Conservation (phyloP, 805 yeast genomes). For the Candida golubevii region DNA sequence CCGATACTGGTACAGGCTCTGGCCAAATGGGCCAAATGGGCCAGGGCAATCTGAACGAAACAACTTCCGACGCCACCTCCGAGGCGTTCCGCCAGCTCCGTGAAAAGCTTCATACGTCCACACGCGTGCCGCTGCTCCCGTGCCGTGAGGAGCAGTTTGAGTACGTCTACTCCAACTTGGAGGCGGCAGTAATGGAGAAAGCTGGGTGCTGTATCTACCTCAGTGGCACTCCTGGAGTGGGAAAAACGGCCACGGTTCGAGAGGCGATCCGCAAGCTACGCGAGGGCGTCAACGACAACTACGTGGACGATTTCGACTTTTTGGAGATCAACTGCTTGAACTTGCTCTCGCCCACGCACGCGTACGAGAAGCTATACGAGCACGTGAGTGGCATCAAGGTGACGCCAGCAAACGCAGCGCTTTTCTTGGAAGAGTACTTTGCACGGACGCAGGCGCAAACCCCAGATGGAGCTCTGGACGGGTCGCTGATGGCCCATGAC, state of each 20-base stretch:
- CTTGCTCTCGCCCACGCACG: constrained; percentile 68
- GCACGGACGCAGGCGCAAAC: constrained; percentile 16
- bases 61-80: constrained; percentile 16
- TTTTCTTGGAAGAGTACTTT: constrained; percentile 69
- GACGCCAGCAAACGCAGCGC: constrained; percentile 60
- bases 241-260: constrained; percentile 89
- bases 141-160: constrained; percentile 84
- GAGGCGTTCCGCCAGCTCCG: constrained; percentile 36
- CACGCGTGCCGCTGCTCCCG: constrained; percentile 55
- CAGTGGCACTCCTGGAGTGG: constrained; percentile 98
- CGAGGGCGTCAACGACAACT: constrained; percentile 23
- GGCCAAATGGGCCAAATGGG: constrained; percentile 9
- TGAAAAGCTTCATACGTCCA: constrained; percentile 41
- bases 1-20: constrained; percentile 2
- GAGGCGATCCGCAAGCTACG: constrained; percentile 75
- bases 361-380: constrained; percentile 82
- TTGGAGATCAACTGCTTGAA: constrained; percentile 91
- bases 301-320: constrained; percentile 52
- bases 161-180: constrained; percentile 61
- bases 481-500: neutral
- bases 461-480: too few species aligned
- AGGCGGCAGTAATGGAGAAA: constrained; percentile 62
- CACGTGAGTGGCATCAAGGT: constrained; percentile 57
- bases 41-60: neutral
- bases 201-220: constrained; percentile 84